Evolutionary conservation across 495 filamentous ascomycete genomes (phyloP).

Genomic region (Thermothielavioides terrestris): DNA sequence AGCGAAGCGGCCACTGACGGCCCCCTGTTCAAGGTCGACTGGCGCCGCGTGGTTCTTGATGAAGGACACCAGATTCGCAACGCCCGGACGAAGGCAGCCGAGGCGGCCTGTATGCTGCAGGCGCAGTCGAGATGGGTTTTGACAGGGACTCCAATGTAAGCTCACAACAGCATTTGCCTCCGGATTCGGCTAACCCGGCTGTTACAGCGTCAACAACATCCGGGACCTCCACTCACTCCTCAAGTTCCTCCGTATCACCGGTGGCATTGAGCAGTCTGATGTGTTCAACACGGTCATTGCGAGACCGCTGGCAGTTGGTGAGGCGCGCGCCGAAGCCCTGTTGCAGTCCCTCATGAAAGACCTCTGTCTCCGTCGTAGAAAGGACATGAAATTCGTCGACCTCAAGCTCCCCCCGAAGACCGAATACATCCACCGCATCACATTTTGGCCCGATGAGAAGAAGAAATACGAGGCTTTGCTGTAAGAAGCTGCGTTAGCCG

Average conservation of each 20-base stretch:
- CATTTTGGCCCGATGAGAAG: constrained; percentile 65
- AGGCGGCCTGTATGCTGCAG: constrained; percentile 56
- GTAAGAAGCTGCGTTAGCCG: too few relatives aligned
- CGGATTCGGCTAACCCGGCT: background rate
- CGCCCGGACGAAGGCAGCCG: constrained; percentile 57
- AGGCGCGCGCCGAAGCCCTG: constrained; percentile 45
- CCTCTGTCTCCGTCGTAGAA: constrained; percentile 76
- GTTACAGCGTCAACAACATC: constrained; percentile 55
- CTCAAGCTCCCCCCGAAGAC: constrained; percentile 68
- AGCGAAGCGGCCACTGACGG: constrained; percentile 30
- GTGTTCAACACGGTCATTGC: constrained; percentile 71
- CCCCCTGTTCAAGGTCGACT: constrained; percentile 57
- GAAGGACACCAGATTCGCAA: constrained; percentile 86
- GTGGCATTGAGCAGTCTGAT: constrained; percentile 64
- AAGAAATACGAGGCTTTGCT: constrained; percentile 74
- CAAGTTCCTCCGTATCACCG: constrained; percentile 67
- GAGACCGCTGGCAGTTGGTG: constrained; percentile 55
- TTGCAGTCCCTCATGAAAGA: constrained; percentile 72
- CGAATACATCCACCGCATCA: constrained; percentile 71
- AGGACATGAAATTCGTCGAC: constrained; percentile 86
- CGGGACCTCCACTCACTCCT: constrained; percentile 78
- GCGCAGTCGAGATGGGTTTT: constrained; percentile 75
- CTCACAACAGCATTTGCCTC: background rate
- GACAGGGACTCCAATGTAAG: constrained; percentile 69
- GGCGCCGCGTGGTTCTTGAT: constrained; percentile 78